Evolutionary conservation across 192 early-diverging fungal species (phyloP).

Genomic region (Gigaspora rosea): DNA sequence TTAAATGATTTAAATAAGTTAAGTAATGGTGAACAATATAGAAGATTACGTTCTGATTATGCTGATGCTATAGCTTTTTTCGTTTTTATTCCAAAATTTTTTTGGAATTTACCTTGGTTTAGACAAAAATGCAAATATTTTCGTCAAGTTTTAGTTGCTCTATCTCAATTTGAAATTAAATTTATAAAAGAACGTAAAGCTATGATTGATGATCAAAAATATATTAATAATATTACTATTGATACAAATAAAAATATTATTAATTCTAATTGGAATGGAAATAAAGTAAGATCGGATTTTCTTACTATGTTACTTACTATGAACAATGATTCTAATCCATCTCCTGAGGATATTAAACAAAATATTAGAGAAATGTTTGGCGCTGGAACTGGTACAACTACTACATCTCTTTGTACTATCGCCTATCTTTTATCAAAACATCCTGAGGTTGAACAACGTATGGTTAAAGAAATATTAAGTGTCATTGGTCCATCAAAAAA

Average conservation of each 20-base stretch:
- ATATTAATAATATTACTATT: not conserved
- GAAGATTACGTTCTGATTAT: slow-evolving; percentile 15
- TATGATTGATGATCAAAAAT: not conserved
- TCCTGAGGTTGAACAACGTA: slow-evolving; percentile 29
- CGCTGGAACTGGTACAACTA: slow-evolving; percentile 26
- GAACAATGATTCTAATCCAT: not conserved
- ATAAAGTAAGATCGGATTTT: slow-evolving; percentile 20
- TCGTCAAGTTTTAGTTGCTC: not conserved
- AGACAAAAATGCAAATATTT: not conserved
- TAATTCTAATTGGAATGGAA: not conserved
- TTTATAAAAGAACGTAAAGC: slow-evolving; percentile 31
- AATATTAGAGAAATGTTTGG: slow-evolving; percentile 32
- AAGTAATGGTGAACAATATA: slow-evolving; percentile 9
- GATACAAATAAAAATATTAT: not conserved
- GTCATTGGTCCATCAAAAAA: not conserved
- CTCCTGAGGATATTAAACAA: slow-evolving; percentile 30
- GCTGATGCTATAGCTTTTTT: slow-evolving; percentile 10
- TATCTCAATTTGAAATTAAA: slow-evolving; percentile 22
- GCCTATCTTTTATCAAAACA: slow-evolving; percentile 14
- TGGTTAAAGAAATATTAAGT: slow-evolving; percentile 16
- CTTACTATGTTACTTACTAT: slow-evolving; percentile 27
- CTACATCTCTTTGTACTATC: slow-evolving; percentile 8
- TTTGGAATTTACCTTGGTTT: slow-evolving; percentile 23
- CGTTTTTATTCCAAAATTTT: slow-evolving; percentile 21
- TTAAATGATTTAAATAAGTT: not conserved